A percentile compares a stretch with the other conserved stretches of the same genome.
Evolutionary conservation across 768 basidiomycete genomes (phyloP).

Genomic region (Trametes cubensis): DNA sequence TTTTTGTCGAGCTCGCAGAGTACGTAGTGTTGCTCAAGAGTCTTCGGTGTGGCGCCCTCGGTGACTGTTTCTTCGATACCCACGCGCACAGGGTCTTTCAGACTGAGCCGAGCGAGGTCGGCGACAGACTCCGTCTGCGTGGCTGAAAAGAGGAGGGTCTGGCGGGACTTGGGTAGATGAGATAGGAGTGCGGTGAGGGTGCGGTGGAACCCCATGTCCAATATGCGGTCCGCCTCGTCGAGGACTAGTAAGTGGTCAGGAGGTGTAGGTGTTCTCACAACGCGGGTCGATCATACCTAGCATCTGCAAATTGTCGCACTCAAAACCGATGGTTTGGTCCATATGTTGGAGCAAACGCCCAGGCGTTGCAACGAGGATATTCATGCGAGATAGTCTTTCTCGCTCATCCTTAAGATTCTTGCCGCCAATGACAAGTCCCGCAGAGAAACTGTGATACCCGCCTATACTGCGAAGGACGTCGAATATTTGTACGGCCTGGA

Average conservation of each 20-base stretch:
- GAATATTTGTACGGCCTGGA: conserved; percentile 95
- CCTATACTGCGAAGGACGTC: conserved; percentile 94
- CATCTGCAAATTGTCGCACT: conserved; percentile 86
- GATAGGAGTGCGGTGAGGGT: conserved; percentile 89
- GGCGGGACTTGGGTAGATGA: conserved; percentile 88
- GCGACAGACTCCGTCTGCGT: conserved; percentile 91
- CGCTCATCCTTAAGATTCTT: conserved; percentile 93
- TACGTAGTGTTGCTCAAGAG: conserved; percentile 88
- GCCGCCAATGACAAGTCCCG: conserved; percentile 94
- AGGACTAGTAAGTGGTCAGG: conserved; percentile 56
- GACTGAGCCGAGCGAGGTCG: conserved; percentile 87
- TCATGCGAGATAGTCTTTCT: conserved; percentile 89
- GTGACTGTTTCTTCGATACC: conserved; percentile 58
- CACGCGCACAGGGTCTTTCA: conserved; percentile 79
- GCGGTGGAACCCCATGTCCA: conserved; percentile 94
- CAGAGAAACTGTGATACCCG: conserved; percentile 87
- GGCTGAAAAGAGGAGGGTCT: conserved; percentile 95
- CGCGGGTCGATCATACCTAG: conserved; percentile 59
- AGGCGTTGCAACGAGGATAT: conserved; percentile 97
- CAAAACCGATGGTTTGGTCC: conserved; percentile 97
- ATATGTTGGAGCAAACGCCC: conserved; percentile 95
- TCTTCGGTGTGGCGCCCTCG: conserved; percentile 64
- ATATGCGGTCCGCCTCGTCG: conserved; percentile 94
- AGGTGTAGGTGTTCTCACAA: too few species aligned
- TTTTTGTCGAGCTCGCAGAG: conserved; percentile 84